Conservation (phyloP, 495 filamentous ascomycete species). For the Penicillium robsamsonii region DNA sequence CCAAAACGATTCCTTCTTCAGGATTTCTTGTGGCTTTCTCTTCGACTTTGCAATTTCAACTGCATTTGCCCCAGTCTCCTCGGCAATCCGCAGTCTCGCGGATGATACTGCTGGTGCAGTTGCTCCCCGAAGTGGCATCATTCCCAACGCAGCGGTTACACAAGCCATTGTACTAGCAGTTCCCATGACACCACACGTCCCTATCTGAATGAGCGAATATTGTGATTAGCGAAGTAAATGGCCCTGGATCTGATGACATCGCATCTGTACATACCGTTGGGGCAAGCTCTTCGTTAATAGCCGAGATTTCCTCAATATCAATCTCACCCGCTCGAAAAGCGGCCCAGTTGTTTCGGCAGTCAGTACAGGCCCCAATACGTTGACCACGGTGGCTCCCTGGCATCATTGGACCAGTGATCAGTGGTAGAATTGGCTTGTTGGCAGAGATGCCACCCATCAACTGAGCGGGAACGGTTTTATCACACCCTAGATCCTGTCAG, state of each 20-base stretch:
- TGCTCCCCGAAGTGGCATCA: conserved; percentile 62
- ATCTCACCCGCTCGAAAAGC: conserved; percentile 57
- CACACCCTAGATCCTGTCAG: conserved; percentile 48
- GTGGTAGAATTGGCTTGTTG: conserved; percentile 62
- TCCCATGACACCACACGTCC: conserved; percentile 69
- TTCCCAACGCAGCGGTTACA: conserved; percentile 58
- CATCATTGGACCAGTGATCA: conserved; percentile 68
- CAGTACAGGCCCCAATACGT: conserved; percentile 64
- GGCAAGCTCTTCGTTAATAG: conserved; percentile 65
- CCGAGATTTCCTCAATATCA: conserved; percentile 64
- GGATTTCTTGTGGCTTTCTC: conserved; percentile 52
- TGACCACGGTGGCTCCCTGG: conserved; percentile 58
- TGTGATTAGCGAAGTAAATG: background rate
- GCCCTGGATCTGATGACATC: background rate
- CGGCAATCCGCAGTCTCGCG: conserved; percentile 59
- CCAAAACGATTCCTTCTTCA: conserved; percentile 60
- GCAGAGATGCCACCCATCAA: conserved; percentile 69
- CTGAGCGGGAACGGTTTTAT: conserved; percentile 68
- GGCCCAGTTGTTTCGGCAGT: conserved; percentile 68
- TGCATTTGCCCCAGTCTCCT: conserved; percentile 59
- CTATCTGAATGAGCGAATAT: conserved; percentile 38
- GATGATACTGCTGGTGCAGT: conserved; percentile 65
- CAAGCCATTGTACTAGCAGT: conserved; percentile 72
- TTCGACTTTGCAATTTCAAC: conserved; percentile 43
- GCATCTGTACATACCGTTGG: conserved; percentile 50